phyloP scores from a whole-genome alignment of 2,329 filamentous ascomycete genomes.

The Aspergillus tanneri region DNA sequence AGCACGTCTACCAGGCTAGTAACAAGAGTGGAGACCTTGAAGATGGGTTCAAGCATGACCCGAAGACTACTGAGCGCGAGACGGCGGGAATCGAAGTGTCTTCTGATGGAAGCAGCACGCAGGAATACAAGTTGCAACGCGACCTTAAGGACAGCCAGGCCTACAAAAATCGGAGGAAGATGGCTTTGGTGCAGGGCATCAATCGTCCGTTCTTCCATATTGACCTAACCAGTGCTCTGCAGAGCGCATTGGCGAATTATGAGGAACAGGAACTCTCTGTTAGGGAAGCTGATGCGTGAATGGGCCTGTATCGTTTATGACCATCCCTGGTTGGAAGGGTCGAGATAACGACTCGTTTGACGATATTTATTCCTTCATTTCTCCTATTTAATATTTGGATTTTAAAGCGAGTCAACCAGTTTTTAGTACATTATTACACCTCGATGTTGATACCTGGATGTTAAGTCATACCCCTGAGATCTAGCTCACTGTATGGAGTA shows the following conservation, averaged over 20 bases:
- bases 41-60: conserved; percentile 32
- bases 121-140: conserved; percentile 44
- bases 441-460: conserved; percentile 1
- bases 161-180: conserved; percentile 38
- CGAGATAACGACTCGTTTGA: neutral
- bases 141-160: conserved; percentile 51
- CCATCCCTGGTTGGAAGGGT: conserved; percentile 20
- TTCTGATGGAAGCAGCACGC: conserved; percentile 30
- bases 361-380: neutral
- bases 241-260: conserved; percentile 80
- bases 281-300: conserved; percentile 5
- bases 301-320: neutral
- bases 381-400: neutral
- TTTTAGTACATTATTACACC: too few relatives aligned
- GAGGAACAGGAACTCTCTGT: conserved; percentile 6
- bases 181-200: conserved; percentile 76
- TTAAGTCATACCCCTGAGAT: neutral
- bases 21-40: conserved; percentile 30
- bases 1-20: conserved; percentile 42
- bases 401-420: neutral
- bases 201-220: conserved; percentile 92
- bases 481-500: neutral
- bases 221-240: conserved; percentile 82
- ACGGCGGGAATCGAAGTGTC: conserved; percentile 29
- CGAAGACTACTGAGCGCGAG: conserved; percentile 33